These are phyloP conservation scores for Metarhizium humberi DNA, from an alignment of 2,329 filamentous ascomycete genomes.

Conservation along the genomic window DNA sequence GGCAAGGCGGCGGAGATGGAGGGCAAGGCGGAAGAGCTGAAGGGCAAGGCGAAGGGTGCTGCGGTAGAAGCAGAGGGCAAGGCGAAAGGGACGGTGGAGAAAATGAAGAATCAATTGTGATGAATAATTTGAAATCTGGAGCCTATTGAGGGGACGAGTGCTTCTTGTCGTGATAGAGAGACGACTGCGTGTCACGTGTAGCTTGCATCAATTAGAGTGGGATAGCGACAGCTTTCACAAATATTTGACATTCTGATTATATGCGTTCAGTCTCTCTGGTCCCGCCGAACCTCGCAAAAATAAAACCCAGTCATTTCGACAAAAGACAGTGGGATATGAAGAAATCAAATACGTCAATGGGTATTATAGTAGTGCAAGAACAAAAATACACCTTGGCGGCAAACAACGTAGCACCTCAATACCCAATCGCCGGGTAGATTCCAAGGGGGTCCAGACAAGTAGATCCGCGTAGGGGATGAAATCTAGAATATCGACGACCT, in stretches of 20 bases:
- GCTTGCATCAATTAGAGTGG: neutral
- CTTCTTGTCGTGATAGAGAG: neutral
- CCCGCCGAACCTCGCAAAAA: no score
- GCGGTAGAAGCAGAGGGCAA: conserved; percentile 27
- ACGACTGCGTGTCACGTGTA: neutral
- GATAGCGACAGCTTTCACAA: neutral
- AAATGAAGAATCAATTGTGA: conserved; percentile 15
- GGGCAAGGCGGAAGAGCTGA: conserved; percentile 21
- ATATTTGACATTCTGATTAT: neutral
- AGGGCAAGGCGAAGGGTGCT: conserved; percentile 29
- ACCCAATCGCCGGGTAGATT: no score
- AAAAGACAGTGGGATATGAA: no score
- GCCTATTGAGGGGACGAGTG: neutral
- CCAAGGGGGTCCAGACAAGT: no score
- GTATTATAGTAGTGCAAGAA: neutral
- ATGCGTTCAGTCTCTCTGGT: no score
- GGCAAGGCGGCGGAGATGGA: conserved; percentile 26
- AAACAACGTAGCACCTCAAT: neutral
- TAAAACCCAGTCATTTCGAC: no score
- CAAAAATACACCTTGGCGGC: neutral
- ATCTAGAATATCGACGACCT: neutral
- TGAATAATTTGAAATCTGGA: neutral
- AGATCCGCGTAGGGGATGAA: neutral
- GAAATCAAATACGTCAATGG: no score
- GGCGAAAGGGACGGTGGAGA: conserved; percentile 29